These are phyloP conservation scores for Wallacemonas rigidus DNA, from an alignment of 208 protist genomes.

Conservation along the genomic window DNA sequence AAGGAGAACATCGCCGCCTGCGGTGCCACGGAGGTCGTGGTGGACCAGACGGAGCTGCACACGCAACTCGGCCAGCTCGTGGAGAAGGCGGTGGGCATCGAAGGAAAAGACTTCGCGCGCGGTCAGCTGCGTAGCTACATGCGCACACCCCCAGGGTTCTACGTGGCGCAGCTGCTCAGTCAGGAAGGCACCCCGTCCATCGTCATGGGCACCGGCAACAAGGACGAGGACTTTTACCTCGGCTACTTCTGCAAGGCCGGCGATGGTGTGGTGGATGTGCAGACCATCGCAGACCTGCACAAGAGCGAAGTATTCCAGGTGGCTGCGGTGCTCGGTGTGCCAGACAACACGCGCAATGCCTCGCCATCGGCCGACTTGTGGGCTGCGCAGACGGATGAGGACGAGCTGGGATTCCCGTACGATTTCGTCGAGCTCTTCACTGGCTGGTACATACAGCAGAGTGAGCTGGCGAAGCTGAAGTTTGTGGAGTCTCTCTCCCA, in stretches of 20 bases:
- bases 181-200: constrained; percentile 87
- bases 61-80: constrained; percentile 60
- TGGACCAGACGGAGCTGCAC: constrained; percentile 94
- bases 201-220: constrained; percentile 97
- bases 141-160: constrained; percentile 94
- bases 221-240: constrained; percentile 96
- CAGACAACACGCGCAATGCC: constrained; percentile 77
- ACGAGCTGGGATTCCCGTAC: constrained; percentile 96
- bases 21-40: constrained; percentile 80
- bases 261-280: constrained; percentile 96
- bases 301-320: constrained; percentile 95
- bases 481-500: constrained; percentile 48
- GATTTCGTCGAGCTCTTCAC: constrained; percentile 97
- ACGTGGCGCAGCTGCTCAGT: constrained; percentile 91
- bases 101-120: constrained; percentile 83
- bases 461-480: constrained; percentile 48
- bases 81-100: constrained; percentile 72
- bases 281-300: constrained; percentile 96
- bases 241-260: constrained; percentile 97
- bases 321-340: constrained; percentile 80
- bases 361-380: constrained; percentile 95
- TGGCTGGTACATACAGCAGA: constrained; percentile 70
- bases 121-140: constrained; percentile 96
- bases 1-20: constrained; percentile 81
- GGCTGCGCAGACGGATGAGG: constrained; percentile 96